Base-by-base conservation (phyloP, 129 eudicot genomes). In the Arctium lappa region DNA sequence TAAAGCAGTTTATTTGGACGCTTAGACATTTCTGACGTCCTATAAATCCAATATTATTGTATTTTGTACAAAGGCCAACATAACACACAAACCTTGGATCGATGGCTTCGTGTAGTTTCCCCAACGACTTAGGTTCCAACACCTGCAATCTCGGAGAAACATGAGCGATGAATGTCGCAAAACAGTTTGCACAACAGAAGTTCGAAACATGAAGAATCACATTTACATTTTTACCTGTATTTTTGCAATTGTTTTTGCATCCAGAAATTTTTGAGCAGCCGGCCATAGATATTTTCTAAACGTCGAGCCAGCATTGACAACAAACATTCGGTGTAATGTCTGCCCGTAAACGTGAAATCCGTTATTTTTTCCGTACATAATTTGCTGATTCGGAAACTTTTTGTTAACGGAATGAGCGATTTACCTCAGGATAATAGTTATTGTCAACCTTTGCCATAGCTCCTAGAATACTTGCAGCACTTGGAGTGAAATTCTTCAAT, bases 281-380 rank as follows among this genome's bases (percentile, higher is more conserved):
- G 98, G 98, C 98, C 98, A 94, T 80, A 94, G 90, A 88, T 91
- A 88, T 88, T 87, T 94, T 85, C 86, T 92, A 73, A 94, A 94
- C 60, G 92, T 91, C 69, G 92, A 71, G 56, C 97, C 92, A 76
- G 98, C 98, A 87, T 94, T 94, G 62, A 92, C 97, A 84, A 94
- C 83, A 80, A 84, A 92, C 98, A 94, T 90, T 46, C 89, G 91
- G 38, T 94, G 91, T 74, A 94, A 91, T 16, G 98, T 94, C 98
- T 94, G 86, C 72, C 16, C 46, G 37, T 46, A 86, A 87, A 13
- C 74, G 36, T 37, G 72, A 37, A 32, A 79, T 44, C 42, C 80
- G 34, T 63, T 68, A 50, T 31, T 50, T 2, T 30, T 30, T 2
- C 22, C 75, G 22, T 60, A 62, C 73, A 65, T 69, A 79, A 66